A percentile compares a stretch with the other conserved stretches of the same genome.
These are phyloP conservation scores for Bjerkandera adusta DNA, from an alignment of 1,284 basidiomycete species.

Conservation along the genomic window DNA sequence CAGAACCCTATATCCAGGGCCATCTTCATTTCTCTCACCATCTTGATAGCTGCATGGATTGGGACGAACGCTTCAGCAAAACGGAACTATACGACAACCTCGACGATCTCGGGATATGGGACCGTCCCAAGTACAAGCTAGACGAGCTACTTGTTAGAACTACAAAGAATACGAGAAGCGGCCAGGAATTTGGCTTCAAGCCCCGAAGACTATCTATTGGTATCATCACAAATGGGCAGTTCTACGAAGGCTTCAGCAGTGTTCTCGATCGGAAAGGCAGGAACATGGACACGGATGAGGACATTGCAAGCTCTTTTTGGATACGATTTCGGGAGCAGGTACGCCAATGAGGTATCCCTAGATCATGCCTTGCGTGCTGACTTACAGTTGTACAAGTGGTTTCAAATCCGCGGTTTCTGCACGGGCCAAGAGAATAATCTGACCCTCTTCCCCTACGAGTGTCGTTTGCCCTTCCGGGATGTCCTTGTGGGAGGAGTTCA, in stretches of 20 bases:
- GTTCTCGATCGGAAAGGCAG: neutral
- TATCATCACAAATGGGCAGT: neutral
- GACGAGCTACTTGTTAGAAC: conserved; percentile 7
- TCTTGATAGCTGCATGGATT: too few relatives aligned
- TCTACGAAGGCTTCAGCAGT: conserved; percentile 3
- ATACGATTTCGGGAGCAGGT: conserved; percentile 11
- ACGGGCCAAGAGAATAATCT: neutral
- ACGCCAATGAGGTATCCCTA: neutral
- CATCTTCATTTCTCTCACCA: too few relatives aligned
- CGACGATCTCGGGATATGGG: conserved; percentile 3
- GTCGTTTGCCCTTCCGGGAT: conserved; percentile 13
- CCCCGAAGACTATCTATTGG: conserved; percentile 6
- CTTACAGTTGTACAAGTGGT: conserved; percentile 4
- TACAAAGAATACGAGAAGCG: conserved; percentile 10
- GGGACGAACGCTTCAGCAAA: conserved; percentile 5
- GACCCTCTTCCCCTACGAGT: conserved; percentile 11
- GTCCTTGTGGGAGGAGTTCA: conserved; percentile 6
- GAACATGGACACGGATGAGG: neutral
- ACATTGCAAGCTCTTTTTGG: conserved; percentile 13
- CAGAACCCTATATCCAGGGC: too few relatives aligned
- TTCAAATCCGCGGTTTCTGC: conserved; percentile 12
- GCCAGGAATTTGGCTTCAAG: conserved; percentile 16
- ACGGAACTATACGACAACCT: conserved; percentile 1
- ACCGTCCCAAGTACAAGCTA: neutral
- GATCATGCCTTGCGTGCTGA: neutral